phyloP scores from a whole-genome alignment of 768 basidiomycete genomes.

The Leccinum boreale region DNA sequence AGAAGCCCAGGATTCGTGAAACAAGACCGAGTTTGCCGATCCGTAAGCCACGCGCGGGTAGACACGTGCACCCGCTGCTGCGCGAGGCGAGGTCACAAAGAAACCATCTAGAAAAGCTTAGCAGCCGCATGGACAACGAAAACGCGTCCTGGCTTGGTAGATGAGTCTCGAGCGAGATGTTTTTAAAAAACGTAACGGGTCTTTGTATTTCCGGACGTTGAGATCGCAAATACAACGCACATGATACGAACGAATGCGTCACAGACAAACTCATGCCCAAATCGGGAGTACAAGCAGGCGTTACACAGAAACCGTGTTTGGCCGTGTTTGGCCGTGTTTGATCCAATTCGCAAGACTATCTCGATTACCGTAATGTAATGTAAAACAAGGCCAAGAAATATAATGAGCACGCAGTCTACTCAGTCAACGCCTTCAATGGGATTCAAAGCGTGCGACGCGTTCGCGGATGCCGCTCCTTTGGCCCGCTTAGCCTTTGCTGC shows the following conservation, averaged over 20 bases:
- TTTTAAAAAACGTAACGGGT: not conserved
- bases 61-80: not conserved
- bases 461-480: not conserved
- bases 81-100: not conserved
- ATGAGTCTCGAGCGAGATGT: not conserved
- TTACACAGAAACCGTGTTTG: constrained; percentile 6
- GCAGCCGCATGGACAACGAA: not conserved
- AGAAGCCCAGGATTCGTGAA: not conserved
- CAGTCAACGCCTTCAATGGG: constrained; percentile 35
- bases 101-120: not conserved
- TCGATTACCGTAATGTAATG: constrained; percentile 7
- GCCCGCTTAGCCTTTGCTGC: constrained; percentile 16
- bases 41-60: not conserved
- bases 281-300: constrained; percentile 29
- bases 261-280: constrained; percentile 26
- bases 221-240: constrained; percentile 6
- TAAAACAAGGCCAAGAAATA: constrained; percentile 3
- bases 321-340: constrained; percentile 6
- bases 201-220: constrained; percentile 15
- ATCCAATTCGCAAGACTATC: constrained; percentile 11
- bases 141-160: not conserved
- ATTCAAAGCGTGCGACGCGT: not conserved
- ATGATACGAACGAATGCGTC: not conserved
- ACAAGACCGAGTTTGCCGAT: not conserved
- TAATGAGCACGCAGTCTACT: not conserved